Percentiles rank a stretch among this genome's conserved stretches.
Evolutionary conservation across 495 filamentous ascomycete species (phyloP).

Genomic region (Achaetomiella virescens): DNA sequence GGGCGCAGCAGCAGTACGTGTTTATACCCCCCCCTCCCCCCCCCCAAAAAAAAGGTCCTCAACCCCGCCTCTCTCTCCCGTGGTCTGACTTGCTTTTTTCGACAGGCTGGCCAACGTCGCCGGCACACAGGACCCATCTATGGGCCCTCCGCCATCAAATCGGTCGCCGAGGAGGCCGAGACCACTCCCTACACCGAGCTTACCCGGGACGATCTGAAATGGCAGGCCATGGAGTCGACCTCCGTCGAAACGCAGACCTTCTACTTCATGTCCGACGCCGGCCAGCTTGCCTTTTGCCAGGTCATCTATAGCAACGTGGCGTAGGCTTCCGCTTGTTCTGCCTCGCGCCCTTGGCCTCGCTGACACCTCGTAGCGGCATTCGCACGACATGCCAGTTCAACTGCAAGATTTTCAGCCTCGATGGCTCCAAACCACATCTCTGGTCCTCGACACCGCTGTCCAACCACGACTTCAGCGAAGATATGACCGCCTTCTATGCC

Average conservation of each 20-base stretch:
- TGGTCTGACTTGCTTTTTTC: slow-evolving; percentile 9
- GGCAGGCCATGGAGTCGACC: slow-evolving; percentile 74
- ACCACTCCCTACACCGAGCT: slow-evolving; percentile 74
- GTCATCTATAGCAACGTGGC: slow-evolving; percentile 97
- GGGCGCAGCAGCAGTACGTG: slow-evolving; percentile 43
- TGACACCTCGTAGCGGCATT: slow-evolving; percentile 61
- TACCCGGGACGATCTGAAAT: slow-evolving; percentile 71
- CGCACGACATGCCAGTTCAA: slow-evolving; percentile 88
- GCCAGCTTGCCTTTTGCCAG: slow-evolving; percentile 72
- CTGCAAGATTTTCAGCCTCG: slow-evolving; percentile 77
- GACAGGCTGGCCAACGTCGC: slow-evolving; percentile 80
- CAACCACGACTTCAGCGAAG: slow-evolving; percentile 77
- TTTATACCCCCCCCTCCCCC: no score
- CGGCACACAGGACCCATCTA: slow-evolving; percentile 96
- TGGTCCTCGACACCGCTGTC: slow-evolving; percentile 74
- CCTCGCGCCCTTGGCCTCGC: slow-evolving; percentile 14
- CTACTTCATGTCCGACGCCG: slow-evolving; percentile 77
- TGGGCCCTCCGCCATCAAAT: slow-evolving; percentile 79
- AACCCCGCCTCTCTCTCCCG: slow-evolving; percentile 14
- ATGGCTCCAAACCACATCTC: slow-evolving; percentile 57
- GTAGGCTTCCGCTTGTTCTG: slow-evolving; percentile 48
- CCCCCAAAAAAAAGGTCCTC: neutral
- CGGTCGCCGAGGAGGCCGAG: slow-evolving; percentile 74
- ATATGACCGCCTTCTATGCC: slow-evolving; percentile 74
- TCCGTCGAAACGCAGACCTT: slow-evolving; percentile 95